Conservation (phyloP, 352 stramenopile genomes). For the Phytophthora tubulina region DNA sequence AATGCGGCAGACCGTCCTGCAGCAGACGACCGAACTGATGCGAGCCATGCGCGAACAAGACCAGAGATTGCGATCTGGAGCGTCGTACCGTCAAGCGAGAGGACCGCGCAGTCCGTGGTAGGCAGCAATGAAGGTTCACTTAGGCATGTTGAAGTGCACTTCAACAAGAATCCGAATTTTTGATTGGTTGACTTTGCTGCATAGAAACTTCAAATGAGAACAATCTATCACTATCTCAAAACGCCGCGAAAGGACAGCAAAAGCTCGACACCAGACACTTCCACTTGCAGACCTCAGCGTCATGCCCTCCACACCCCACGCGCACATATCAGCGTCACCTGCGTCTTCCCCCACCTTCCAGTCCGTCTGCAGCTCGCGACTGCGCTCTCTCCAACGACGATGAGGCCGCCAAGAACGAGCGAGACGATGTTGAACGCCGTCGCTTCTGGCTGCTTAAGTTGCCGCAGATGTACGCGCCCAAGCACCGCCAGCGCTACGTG, state of each 20-base stretch:
- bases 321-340: background rate
- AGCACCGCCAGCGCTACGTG: constrained; percentile 30
- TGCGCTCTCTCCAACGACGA: constrained; percentile 2
- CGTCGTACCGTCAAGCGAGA: background rate
- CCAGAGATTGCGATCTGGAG: background rate
- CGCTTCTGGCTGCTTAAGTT: constrained; percentile 23
- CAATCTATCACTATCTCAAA: background rate
- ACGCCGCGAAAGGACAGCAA: constrained; percentile 2
- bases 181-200: background rate
- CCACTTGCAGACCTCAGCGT: background rate
- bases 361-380: background rate
- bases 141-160: constrained; percentile 4
- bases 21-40: background rate
- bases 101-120: background rate
- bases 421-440: constrained; percentile 31
- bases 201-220: background rate
- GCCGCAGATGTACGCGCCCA: constrained; percentile 21
- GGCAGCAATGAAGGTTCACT: background rate
- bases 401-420: constrained; percentile 16
- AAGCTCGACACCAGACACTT: background rate
- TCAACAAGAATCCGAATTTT: constrained; percentile 5
- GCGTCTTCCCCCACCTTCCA: background rate
- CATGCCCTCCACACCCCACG: background rate
- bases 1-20: background rate
- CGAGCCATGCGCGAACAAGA: background rate